These are phyloP conservation scores for Neofusicoccum parvum DNA, from an alignment of 2,329 filamentous ascomycete species.

Conservation along the genomic window DNA sequence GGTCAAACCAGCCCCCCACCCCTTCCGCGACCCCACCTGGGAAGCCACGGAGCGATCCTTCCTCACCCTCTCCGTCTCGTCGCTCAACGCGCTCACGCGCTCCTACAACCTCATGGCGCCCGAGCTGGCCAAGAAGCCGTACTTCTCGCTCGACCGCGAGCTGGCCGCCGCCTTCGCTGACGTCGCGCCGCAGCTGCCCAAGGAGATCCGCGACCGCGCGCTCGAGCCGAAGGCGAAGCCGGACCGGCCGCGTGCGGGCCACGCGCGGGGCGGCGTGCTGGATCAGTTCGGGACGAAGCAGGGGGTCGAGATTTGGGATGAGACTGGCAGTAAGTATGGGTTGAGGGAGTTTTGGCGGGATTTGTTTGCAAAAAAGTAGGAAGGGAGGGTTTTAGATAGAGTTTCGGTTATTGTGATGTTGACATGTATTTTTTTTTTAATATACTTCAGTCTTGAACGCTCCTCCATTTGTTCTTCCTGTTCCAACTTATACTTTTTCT, in stretches of 20 bases:
- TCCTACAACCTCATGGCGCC: constrained; percentile 96
- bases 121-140: constrained; percentile 88
- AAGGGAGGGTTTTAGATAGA: no score
- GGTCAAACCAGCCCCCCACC: constrained; percentile 45
- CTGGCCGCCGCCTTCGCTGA: constrained; percentile 80
- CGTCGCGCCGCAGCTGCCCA: constrained; percentile 74
- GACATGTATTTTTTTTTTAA: no score
- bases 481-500: no score
- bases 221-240: constrained; percentile 39
- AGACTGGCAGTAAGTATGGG: constrained; percentile 75
- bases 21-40: constrained; percentile 81
- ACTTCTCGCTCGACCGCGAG: constrained; percentile 82
- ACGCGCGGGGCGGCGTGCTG: constrained; percentile 58
- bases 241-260: constrained; percentile 32
- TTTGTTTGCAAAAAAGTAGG: constrained; percentile 53
- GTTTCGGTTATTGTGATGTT: no score
- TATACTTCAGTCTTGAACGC: no score
- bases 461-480: no score
- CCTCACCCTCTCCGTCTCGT: constrained; percentile 71
- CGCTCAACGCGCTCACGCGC: constrained; percentile 77
- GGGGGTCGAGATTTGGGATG: constrained; percentile 70
- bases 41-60: constrained; percentile 73
- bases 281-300: constrained; percentile 58
- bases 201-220: constrained; percentile 72
- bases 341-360: constrained; percentile 90